Base-by-base conservation (phyloP, 345 rosid genomes). In the Lumnitzera racemosa region DNA sequence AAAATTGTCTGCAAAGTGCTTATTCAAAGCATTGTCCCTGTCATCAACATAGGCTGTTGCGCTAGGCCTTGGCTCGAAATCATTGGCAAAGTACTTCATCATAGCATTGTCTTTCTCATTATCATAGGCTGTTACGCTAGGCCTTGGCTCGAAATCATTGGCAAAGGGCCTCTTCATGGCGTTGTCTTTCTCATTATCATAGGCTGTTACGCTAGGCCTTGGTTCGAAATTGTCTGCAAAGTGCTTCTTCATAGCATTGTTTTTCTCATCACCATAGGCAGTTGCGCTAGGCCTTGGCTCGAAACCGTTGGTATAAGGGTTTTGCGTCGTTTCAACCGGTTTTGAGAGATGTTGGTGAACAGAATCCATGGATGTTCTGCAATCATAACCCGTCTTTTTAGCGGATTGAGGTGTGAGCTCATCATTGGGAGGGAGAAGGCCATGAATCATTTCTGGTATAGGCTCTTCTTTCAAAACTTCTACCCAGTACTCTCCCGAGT, bases 401-500 rank as follows among this genome's bases (percentile, higher is more conserved):
- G 13, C 52, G 29, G 60, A 27, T 17, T 13, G 23, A 7, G 51
- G 29, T 43, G 52, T 46, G 13, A 41, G 47, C 24, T n/a, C 51
- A 23, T 36, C 43, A 36, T 36, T 36, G 43, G 7, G 53, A 50
- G 14, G 61, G 56, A 54, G 51, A 49, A 67, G 71, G 15, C 57
- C 65, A 25, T 54, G 9, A 11, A 59, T 29, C 24, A 70, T 61
- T 56, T 71, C 61, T 11, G 75, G 68, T 53, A 73, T 73, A 7
- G 66, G 60, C 54, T 67, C 62, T 47, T 70, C 74, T 43, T 68
- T 57, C 73, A 53, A 59, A 2, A 66, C 57, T 46, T 4, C 61
- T 24, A 55, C 67, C 78, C 74, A 68, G 46, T 70, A 70, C 29
- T 62, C 76, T 3, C 78, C 69, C 8, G 12, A 66, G 47, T 70